These are phyloP conservation scores for Bacidia rubella DNA, from an alignment of 495 filamentous ascomycete species.

Conservation along the genomic window DNA sequence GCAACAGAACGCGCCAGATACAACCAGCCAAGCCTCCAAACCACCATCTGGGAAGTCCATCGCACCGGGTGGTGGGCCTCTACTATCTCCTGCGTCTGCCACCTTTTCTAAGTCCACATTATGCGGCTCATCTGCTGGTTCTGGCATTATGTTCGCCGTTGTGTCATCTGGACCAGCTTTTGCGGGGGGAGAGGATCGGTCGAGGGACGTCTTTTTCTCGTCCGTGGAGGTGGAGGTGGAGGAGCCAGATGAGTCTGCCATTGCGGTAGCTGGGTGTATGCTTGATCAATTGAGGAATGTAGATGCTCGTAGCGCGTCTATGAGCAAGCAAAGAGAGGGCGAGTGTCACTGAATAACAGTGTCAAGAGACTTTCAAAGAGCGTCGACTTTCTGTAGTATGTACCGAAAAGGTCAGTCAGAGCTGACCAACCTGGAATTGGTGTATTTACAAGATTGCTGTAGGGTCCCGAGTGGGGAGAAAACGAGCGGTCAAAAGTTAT, in stretches of 20 bases:
- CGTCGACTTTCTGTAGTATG: too few species aligned
- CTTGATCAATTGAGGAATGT: neutral
- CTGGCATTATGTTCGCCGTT: conserved; percentile 16
- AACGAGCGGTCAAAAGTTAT: too few species aligned
- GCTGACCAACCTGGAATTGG: too few species aligned
- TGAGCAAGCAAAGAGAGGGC: too few species aligned
- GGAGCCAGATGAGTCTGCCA: neutral
- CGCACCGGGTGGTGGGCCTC: conserved; percentile 10
- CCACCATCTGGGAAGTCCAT: conserved; percentile 51
- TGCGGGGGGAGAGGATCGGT: neutral
- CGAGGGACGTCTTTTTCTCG: neutral
- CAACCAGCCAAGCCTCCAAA: conserved; percentile 49
- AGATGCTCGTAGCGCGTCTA: too few species aligned
- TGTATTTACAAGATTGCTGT: too few species aligned
- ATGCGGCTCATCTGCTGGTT: conserved; percentile 20
- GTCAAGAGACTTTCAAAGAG: too few species aligned
- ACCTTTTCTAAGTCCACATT: conserved; percentile 8
- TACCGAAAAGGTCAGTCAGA: too few species aligned
- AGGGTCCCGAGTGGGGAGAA: too few species aligned
- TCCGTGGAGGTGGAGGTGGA: neutral
- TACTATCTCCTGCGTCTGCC: conserved; percentile 10
- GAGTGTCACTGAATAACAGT: too few species aligned
- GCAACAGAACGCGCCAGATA: conserved; percentile 48
- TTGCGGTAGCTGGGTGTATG: neutral
- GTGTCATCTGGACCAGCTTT: conserved; percentile 1